phyloP scores from a whole-genome alignment of 2,329 filamentous ascomycete genomes.

The Tolypocladium paradoxum region DNA sequence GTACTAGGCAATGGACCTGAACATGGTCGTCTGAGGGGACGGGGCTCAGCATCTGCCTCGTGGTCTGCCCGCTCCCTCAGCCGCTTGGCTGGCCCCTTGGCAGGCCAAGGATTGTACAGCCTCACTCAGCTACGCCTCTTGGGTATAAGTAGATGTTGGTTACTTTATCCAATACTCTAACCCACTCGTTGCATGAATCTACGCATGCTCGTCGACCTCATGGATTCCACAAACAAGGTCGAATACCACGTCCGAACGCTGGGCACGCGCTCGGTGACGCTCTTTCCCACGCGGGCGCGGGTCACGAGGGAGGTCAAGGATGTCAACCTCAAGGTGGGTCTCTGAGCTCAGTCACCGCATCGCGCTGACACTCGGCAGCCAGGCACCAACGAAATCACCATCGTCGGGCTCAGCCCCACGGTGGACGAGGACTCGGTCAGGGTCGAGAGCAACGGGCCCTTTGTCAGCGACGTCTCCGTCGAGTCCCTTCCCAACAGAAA shows the following conservation, averaged over 20 bases:
- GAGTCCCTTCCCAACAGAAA: conserved; percentile 43
- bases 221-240: conserved; percentile 30
- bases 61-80: no score
- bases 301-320: conserved; percentile 48
- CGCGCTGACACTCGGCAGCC: conserved; percentile 21
- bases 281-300: conserved; percentile 52
- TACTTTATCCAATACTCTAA: no score
- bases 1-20: no score
- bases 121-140: no score
- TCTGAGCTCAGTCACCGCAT: not conserved
- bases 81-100: no score
- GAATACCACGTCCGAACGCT: conserved; percentile 47
- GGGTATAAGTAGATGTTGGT: no score
- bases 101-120: no score
- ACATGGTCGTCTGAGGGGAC: no score
- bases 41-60: no score
- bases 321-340: conserved; percentile 23
- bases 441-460: conserved; percentile 44
- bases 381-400: conserved; percentile 46
- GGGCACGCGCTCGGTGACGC: conserved; percentile 47
- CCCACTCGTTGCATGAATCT: no score
- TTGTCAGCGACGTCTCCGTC: conserved; percentile 49
- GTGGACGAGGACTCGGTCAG: conserved; percentile 50
- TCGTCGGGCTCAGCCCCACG: conserved; percentile 43
- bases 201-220: no score